Percentiles rank a stretch among this genome's conserved stretches.
Evolutionary conservation across 208 protist species (phyloP).

Genomic region (Strigomonas galati): DNA sequence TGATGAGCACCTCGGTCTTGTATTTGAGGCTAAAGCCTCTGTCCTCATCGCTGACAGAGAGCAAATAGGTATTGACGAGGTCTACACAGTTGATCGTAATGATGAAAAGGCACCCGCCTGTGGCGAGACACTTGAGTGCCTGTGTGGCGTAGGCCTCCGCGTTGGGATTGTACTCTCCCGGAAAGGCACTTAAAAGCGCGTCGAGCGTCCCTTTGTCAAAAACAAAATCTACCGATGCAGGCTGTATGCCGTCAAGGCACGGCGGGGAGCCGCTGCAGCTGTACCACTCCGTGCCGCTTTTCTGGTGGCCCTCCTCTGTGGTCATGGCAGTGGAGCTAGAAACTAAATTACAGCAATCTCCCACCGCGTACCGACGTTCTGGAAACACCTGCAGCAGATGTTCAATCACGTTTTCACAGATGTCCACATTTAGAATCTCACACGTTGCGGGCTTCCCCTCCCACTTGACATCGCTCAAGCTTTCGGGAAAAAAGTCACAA

Average conservation of each 20-base stretch:
- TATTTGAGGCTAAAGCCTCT: constrained; percentile 29
- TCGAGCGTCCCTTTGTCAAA: constrained; percentile 70
- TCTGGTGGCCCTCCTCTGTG: neutral
- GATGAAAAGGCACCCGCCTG: constrained; percentile 42
- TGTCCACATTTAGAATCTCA: constrained; percentile 55
- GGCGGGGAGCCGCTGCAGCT: neutral
- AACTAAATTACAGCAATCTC: constrained; percentile 45
- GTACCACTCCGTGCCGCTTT: constrained; percentile 5
- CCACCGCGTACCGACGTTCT: constrained; percentile 32
- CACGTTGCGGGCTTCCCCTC: neutral
- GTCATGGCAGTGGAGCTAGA: too few species aligned
- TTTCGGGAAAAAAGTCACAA: constrained; percentile 30
- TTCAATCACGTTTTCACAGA: constrained; percentile 41
- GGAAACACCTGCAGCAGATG: constrained; percentile 29
- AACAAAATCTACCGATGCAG: constrained; percentile 32
- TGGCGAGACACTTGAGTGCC: constrained; percentile 27
- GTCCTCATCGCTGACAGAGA: constrained; percentile 19
- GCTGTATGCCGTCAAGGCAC: constrained; percentile 11
- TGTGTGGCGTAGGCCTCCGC: constrained; percentile 35
- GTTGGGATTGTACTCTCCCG: constrained; percentile 55
- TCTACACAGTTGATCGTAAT: constrained; percentile 64
- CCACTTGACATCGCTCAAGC: neutral
- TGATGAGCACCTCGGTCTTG: constrained; percentile 25
- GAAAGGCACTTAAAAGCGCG: constrained; percentile 58
- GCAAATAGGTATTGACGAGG: constrained; percentile 41